A percentile compares a stretch with the other conserved stretches of the same genome.
These are phyloP conservation scores for Aotearoamyces nothofagi DNA, from an alignment of 2,329 filamentous ascomycete genomes.

Conservation along the genomic window DNA sequence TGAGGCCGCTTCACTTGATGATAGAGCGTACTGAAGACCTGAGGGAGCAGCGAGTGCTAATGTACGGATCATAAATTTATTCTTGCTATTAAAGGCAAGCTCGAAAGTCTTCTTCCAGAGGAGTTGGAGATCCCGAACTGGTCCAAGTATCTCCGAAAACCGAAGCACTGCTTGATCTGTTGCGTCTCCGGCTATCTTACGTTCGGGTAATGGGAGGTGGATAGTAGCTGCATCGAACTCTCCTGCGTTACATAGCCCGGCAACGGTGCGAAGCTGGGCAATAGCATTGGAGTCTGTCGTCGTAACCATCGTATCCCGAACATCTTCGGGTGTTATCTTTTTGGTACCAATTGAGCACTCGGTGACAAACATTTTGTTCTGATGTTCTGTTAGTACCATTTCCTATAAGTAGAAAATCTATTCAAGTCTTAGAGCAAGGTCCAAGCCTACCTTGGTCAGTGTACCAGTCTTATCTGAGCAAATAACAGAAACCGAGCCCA, in stretches of 20 bases:
- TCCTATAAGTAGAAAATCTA: too few species aligned
- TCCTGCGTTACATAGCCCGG: constrained; percentile 55
- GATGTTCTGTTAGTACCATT: too few species aligned
- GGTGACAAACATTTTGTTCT: constrained; percentile 57
- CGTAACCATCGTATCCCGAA: not conserved
- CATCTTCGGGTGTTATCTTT: constrained; percentile 19
- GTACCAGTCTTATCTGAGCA: constrained; percentile 66
- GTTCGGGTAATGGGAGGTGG: constrained; percentile 37
- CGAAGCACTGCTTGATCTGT: constrained; percentile 60
- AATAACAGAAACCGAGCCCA: constrained; percentile 55
- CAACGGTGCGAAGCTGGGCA: constrained; percentile 40
- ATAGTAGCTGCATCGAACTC: constrained; percentile 52
- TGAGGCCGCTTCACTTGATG: constrained; percentile 2
- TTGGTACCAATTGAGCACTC: constrained; percentile 42
- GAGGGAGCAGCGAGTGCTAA: constrained; percentile 30
- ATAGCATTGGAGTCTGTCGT: constrained; percentile 21
- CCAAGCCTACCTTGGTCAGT: constrained; percentile 29
- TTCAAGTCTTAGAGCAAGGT: too few species aligned
- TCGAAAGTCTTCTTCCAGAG: constrained; percentile 51
- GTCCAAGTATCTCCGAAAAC: constrained; percentile 47
- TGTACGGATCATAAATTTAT: constrained; percentile 62
- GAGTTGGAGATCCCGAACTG: constrained; percentile 39
- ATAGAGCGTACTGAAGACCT: constrained; percentile 5
- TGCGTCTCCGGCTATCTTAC: constrained; percentile 56
- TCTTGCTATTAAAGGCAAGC: constrained; percentile 65